Percentiles rank a stretch among this genome's conserved stretches.
phyloP scores from a whole-genome alignment of 129 eudicot genomes.

The Escallonia herrerae region DNA sequence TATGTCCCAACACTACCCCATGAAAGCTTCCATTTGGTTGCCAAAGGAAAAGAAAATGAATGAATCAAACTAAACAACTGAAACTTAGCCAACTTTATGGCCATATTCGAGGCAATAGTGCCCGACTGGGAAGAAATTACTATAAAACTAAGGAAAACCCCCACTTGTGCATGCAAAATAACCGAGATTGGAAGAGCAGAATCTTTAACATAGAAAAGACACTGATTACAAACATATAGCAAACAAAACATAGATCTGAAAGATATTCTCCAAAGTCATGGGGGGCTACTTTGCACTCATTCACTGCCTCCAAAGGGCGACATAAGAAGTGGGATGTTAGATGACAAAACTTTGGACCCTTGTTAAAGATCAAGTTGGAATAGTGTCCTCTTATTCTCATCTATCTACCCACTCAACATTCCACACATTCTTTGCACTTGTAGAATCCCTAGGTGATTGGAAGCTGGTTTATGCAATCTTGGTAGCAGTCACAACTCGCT shows the following conservation, averaged over 20 bases:
- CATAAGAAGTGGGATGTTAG: conserved; percentile 1
- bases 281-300: conserved; percentile 5
- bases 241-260: background rate
- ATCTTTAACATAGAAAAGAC: background rate
- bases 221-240: background rate
- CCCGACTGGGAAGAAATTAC: too few relatives aligned
- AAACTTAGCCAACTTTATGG: too few relatives aligned
- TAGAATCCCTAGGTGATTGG: background rate
- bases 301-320: background rate
- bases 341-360: background rate
- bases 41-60: too few relatives aligned
- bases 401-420: background rate
- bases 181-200: background rate
- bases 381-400: background rate
- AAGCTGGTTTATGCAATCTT: too few relatives aligned
- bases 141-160: too few relatives aligned
- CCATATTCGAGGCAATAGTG: too few relatives aligned
- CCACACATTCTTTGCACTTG: background rate
- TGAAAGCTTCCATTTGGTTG: too few relatives aligned
- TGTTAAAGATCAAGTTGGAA: background rate
- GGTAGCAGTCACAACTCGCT: too few relatives aligned
- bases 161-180: too few relatives aligned
- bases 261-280: conserved; percentile 4
- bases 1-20: too few relatives aligned
- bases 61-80: too few relatives aligned